These are phyloP conservation scores for Biscogniauxia mediterranea DNA, from an alignment of 2,329 filamentous ascomycete genomes.

Conservation along the genomic window DNA sequence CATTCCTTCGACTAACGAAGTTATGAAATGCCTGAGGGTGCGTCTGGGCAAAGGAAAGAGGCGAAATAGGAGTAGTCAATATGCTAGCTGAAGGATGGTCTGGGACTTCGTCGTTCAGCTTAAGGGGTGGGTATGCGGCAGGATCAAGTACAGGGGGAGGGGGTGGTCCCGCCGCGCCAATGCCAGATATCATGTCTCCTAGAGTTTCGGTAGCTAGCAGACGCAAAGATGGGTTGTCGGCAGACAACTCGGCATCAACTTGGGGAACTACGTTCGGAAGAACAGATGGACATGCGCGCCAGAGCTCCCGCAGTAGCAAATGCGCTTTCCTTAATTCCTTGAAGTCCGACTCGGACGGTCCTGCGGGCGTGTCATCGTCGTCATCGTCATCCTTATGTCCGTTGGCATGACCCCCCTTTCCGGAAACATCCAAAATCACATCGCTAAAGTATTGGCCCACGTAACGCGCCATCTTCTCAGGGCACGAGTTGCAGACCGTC, in stretches of 20 bases:
- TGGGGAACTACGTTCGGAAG: slow-evolving; percentile 92
- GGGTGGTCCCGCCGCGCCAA: slow-evolving; percentile 86
- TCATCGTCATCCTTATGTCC: slow-evolving; percentile 62
- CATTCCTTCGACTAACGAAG: slow-evolving; percentile 81
- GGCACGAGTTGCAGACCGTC: slow-evolving; percentile 82
- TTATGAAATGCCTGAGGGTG: slow-evolving; percentile 77
- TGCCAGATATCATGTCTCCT: slow-evolving; percentile 90
- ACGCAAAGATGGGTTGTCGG: slow-evolving; percentile 84
- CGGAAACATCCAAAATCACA: slow-evolving; percentile 86
- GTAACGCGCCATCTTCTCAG: slow-evolving; percentile 92
- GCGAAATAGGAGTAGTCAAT: slow-evolving; percentile 79
- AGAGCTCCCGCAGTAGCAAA: slow-evolving; percentile 83
- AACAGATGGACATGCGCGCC: slow-evolving; percentile 85
- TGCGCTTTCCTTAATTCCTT: slow-evolving; percentile 89
- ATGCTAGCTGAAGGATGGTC: slow-evolving; percentile 55
- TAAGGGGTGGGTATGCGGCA: slow-evolving; percentile 77
- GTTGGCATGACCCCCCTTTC: slow-evolving; percentile 53
- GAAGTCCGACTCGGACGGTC: slow-evolving; percentile 78
- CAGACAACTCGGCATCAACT: slow-evolving; percentile 85
- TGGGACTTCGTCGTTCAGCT: slow-evolving; percentile 56
- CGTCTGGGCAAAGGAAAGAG: slow-evolving; percentile 83
- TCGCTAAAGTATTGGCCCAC: slow-evolving; percentile 97
- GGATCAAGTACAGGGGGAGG: slow-evolving; percentile 72
- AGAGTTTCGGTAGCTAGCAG: slow-evolving; percentile 89
- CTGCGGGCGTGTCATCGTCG: slow-evolving; percentile 57